Base-by-base conservation (phyloP, 352 stramenopile genomes). In the Phytopythium helicoides region DNA sequence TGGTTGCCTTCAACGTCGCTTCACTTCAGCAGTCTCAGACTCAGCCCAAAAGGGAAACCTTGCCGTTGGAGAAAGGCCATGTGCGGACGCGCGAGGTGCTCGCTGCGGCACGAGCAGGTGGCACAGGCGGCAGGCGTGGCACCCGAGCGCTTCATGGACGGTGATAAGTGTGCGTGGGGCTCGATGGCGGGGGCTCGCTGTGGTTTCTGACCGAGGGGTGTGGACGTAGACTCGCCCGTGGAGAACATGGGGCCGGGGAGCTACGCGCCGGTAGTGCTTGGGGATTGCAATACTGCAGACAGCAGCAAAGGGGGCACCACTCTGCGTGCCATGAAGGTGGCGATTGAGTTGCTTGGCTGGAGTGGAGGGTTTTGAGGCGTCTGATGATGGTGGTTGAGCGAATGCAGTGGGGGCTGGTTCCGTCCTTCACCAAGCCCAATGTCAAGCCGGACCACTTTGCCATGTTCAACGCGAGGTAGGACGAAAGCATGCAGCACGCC, bases 401-500 rank as follows among this genome's bases (percentile, higher is more conserved):
- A 38, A 16, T 46, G 8, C 22, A 94, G 81, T 94, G 84, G 84
- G 84, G 84, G 18, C 60, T 94, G 6, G 64, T 94, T 41, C 84
- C 84, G 39, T 91, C 80, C 2, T 94, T 92, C 42, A 89, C 73
- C n/a, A 92, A 92, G 58, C 66, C 80, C 22, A 64, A 70, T 45
- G 68, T 58, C 16, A 90, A 86, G 51, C 77, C 82, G 38, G 81
- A 94, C 47, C 81, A 94, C 59, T 94, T 92, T 31, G 60, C 89
- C 38, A 92, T 92, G 76, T 94, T 94, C 59, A 94, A 94, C 47
- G 84, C 81, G 6, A 79, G 84, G 84, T 92, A 64, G 39, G 12
- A 12, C 23, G 7, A 33, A 5, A 28, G 2, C 19, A 6, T 47
- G 38, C 7, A n/a, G 11, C n/a, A n/a, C n/a, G n/a, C n/a, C n/a